Conservation (phyloP, 768 basidiomycete species). For the Auriculariales sp. region DNA sequence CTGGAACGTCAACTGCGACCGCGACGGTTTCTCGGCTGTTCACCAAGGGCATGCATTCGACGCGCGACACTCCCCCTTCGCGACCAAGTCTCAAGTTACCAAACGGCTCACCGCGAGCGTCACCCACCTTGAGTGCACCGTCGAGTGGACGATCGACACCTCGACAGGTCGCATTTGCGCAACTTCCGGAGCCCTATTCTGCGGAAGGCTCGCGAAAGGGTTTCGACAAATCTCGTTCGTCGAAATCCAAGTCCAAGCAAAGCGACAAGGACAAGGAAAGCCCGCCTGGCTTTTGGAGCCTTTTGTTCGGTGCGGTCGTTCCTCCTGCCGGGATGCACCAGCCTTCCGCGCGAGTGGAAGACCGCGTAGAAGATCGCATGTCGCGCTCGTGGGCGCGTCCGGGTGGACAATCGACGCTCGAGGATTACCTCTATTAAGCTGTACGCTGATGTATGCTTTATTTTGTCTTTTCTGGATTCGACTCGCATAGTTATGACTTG, state of each 20-base stretch:
- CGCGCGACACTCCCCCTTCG: constrained; percentile 44
- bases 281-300: not conserved
- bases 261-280: not conserved
- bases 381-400: not conserved
- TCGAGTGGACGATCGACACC: constrained; percentile 43
- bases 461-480: not conserved
- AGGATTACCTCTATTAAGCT: not conserved
- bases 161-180: constrained; percentile 67
- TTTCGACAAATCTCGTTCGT: too few species aligned
- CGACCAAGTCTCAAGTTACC: constrained; percentile 31
- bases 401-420: not conserved
- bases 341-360: not conserved
- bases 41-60: constrained; percentile 46
- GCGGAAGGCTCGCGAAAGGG: not conserved
- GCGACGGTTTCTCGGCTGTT: constrained; percentile 68
- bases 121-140: constrained; percentile 20
- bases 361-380: not conserved
- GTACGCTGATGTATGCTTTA: too few species aligned
- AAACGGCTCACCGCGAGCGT: constrained; percentile 16
- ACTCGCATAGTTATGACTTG: not conserved
- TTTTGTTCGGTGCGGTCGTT: not conserved
- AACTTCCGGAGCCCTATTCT: constrained; percentile 50
- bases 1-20: constrained; percentile 59
- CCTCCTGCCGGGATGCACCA: not conserved
- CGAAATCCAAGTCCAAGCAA: too few species aligned